Conservation (phyloP, 345 rosid species). For the Rhodomyrtus tomentosa region DNA sequence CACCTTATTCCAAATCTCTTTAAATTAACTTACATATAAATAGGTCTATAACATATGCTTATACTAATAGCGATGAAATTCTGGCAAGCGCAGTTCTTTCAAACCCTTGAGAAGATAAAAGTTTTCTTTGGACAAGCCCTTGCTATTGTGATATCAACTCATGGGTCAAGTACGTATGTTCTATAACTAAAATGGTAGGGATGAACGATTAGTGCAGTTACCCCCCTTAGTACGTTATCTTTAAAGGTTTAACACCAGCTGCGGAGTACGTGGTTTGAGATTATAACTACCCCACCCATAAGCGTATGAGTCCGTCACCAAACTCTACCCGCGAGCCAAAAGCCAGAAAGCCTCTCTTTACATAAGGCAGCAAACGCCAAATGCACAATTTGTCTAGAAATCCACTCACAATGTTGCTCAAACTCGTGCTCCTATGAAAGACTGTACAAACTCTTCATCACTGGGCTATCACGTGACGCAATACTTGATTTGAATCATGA, state of each 20-base stretch:
- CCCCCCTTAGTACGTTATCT: neutral
- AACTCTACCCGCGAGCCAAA: neutral
- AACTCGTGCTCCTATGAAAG: neutral
- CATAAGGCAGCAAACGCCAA: neutral
- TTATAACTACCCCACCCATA: neutral
- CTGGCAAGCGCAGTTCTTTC: neutral
- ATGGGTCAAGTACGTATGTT: neutral
- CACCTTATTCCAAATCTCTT: neutral
- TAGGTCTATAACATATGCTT: neutral
- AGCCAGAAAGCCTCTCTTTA: neutral
- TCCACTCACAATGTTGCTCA: neutral
- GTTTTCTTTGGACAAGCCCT: neutral
- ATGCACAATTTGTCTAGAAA: neutral
- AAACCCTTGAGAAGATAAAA: neutral
- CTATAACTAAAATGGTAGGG: neutral
- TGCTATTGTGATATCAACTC: neutral
- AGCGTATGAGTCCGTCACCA: neutral
- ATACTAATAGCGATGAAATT: neutral
- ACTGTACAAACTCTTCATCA: neutral
- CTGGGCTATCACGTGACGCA: neutral
- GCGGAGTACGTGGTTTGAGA: rapidly evolving
- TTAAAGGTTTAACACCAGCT: rapidly evolving
- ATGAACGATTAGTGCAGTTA: rapidly evolving
- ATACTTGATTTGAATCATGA: neutral
- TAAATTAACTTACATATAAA: neutral